Percentiles rank a stretch among this genome's conserved stretches.
Conservation (phyloP, 768 basidiomycete genomes). For the Coprinellus aureogranulatus region DNA sequence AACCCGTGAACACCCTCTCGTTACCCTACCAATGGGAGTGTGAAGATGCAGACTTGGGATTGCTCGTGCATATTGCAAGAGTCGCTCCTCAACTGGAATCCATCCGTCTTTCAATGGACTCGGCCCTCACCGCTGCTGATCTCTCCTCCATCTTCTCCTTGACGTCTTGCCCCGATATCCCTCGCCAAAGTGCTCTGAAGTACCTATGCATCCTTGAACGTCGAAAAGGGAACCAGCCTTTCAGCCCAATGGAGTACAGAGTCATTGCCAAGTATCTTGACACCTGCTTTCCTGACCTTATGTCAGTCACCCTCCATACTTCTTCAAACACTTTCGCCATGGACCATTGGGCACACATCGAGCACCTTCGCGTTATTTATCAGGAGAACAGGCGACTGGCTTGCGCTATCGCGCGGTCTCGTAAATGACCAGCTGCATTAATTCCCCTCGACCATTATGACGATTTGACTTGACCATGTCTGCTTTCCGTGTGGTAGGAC, state of each 20-base stretch:
- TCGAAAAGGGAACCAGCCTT: neutral
- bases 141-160: neutral
- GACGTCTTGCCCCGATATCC: neutral
- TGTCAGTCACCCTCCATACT: neutral
- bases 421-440: too few relatives aligned
- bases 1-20: neutral
- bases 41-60: neutral
- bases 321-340: neutral
- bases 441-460: too few relatives aligned
- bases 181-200: neutral
- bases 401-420: too few relatives aligned
- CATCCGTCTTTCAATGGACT: neutral
- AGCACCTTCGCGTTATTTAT: neutral
- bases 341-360: slow-evolving; percentile 2
- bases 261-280: neutral
- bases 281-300: neutral
- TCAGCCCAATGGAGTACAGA: neutral
- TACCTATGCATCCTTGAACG: neutral
- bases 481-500: too few relatives aligned
- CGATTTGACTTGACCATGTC: too few relatives aligned
- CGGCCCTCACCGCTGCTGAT: neutral
- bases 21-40: neutral
- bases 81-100: neutral
- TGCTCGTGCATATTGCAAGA: neutral
- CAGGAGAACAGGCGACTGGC: neutral